A percentile compares a stretch with the other conserved stretches of the same genome.
phyloP scores from a whole-genome alignment of 169 alveolate species.

The Plasmodium vivax region DNA sequence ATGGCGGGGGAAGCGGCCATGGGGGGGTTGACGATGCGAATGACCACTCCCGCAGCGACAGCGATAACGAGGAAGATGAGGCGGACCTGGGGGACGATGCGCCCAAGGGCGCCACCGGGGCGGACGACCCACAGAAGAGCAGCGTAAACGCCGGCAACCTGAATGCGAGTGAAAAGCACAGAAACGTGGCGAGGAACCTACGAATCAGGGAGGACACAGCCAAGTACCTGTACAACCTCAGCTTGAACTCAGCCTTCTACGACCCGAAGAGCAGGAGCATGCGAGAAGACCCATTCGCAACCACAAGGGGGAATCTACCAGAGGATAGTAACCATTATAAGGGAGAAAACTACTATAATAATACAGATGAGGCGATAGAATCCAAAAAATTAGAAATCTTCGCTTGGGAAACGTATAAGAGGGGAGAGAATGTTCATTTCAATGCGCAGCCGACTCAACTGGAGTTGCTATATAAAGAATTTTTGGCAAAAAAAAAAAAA shows the following conservation, averaged over 20 bases:
- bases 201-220: constrained; percentile 98
- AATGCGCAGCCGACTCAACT: constrained; percentile 90
- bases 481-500: constrained; percentile 76
- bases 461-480: constrained; percentile 84
- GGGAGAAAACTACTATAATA: constrained; percentile 90
- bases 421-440: constrained; percentile 86
- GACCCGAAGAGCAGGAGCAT: constrained; percentile 97
- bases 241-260: constrained; percentile 94
- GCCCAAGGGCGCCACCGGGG: constrained; percentile 67
- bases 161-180: constrained; percentile 80
- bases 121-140: constrained; percentile 62
- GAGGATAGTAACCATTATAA: constrained; percentile 84
- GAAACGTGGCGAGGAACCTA: constrained; percentile 91
- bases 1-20: background rate
- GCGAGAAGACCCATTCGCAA: constrained; percentile 93
- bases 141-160: background rate
- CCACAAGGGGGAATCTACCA: constrained; percentile 55
- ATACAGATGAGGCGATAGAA: constrained; percentile 86
- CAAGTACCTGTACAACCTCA: constrained; percentile 94
- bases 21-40: background rate
- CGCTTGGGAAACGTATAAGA: constrained; percentile 92
- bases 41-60: background rate
- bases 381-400: constrained; percentile 86
- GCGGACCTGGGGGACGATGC: constrained; percentile 78
- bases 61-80: constrained; percentile 1